Percentiles rank a stretch among this genome's conserved stretches.
These are phyloP conservation scores for Beta lomatogona DNA, from an alignment of 179 eudicot species.

Conservation along the genomic window DNA sequence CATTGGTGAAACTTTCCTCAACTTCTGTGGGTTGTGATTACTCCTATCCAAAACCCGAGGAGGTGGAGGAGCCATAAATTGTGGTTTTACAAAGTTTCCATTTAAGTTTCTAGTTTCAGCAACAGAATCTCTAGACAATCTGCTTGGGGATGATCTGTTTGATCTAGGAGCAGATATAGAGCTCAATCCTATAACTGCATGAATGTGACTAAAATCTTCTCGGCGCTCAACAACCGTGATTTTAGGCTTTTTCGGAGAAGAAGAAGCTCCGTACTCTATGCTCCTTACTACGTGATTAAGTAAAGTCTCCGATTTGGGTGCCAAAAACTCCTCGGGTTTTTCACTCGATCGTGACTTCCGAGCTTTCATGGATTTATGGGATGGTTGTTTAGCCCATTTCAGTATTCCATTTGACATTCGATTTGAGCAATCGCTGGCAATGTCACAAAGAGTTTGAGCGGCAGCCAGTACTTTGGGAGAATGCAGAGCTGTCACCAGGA, in stretches of 20 bases:
- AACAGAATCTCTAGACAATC: slow-evolving; percentile 39
- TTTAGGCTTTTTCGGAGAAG: slow-evolving; percentile 53
- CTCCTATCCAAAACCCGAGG: slow-evolving; percentile 53
- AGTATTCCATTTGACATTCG: slow-evolving; percentile 33
- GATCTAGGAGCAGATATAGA: slow-evolving; percentile 60
- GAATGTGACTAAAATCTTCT: slow-evolving; percentile 36
- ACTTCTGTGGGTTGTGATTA: slow-evolving; percentile 49
- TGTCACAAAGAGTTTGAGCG: slow-evolving; percentile 71
- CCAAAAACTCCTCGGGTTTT: slow-evolving; percentile 38
- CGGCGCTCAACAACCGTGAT: slow-evolving; percentile 44
- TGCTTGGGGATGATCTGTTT: slow-evolving; percentile 59
- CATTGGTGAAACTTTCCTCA: slow-evolving; percentile 47
- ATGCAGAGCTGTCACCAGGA: slow-evolving; percentile 45
- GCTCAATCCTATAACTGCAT: slow-evolving; percentile 34
- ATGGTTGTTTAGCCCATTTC: slow-evolving; percentile 64
- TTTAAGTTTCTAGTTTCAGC: slow-evolving; percentile 39
- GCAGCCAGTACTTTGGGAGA: slow-evolving; percentile 64
- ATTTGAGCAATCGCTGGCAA: slow-evolving; percentile 45
- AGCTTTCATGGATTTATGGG: slow-evolving; percentile 70
- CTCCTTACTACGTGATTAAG: slow-evolving; percentile 28
- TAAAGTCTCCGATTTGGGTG: slow-evolving; percentile 40
- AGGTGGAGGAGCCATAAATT: slow-evolving; percentile 37
- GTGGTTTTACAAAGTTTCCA: slow-evolving; percentile 43
- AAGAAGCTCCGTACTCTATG: slow-evolving; percentile 34
- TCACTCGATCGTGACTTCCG: slow-evolving; percentile 56